Evolutionary conservation across 2,329 filamentous ascomycete species (phyloP), one percentile per base, ranked within the genome.

Genomic region (Trichoderma asperellum): DNA sequence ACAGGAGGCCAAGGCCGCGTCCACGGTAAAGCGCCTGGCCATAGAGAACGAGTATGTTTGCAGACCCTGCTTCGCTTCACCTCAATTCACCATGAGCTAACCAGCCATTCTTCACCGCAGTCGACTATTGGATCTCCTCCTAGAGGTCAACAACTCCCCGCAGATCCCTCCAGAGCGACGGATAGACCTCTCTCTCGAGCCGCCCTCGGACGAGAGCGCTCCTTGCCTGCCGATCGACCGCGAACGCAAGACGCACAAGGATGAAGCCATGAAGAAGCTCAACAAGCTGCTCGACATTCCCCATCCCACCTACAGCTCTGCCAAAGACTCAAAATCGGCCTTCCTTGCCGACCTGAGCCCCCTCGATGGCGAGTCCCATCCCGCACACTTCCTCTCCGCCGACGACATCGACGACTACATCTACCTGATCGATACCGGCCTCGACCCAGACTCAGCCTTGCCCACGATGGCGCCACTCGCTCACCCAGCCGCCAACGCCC

Each of bases 11-110:
- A 90, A 91, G 80, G 92, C 94, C 43, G 89, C 91, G 71, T 89
- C 91, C 73, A 91, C 93, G 4, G 92, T 93, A 27, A 94, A 92
- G 79, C 88, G 94, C 64, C 86, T 99, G 71, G 91, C 93, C 68
- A 89, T 96, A 75, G 92, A 97, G 81, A 97, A 97, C 75, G 95
- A 98, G 94, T 97, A 86, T 76, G 90, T 80, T 7, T 60, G 53
- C 71, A 40, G 53, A 65, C 63, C 72, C 14, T 24, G 29, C 29
- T 64, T 24, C 56, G 10, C 35, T 21, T 16, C 14, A 57, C 21
- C 47, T 24, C 47, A 12, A 24, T 49, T 29, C 24, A 6, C 49
- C 73, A 63, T 24, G 7, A 37, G 12, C 21, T 32, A 34, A 49
- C 49, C 14, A 6, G 24, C 52, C 24, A 27, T 66, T 18, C 4